phyloP scores from a whole-genome alignment of 208 protist genomes.

The Borovskyia barvae region DNA sequence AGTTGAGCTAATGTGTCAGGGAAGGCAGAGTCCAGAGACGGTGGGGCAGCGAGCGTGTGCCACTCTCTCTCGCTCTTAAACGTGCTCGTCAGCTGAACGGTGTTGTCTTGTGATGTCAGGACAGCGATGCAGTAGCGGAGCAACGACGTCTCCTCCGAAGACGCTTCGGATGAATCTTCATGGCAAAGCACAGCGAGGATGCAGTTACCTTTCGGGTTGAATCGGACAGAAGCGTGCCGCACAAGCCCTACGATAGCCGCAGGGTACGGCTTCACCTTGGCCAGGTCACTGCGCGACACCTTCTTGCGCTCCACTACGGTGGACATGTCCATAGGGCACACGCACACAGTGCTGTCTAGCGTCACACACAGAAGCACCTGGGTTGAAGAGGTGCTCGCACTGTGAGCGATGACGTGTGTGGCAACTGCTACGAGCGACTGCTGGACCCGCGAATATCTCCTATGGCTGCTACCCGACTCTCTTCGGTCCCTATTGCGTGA shows the following conservation, averaged over 20 bases:
- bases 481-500: constrained; percentile 15
- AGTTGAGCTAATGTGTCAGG: constrained; percentile 1
- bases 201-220: constrained; percentile 16
- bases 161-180: not conserved
- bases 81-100: constrained; percentile 5
- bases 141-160: not conserved
- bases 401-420: constrained; percentile 2
- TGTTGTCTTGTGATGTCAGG: constrained; percentile 7
- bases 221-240: constrained; percentile 14
- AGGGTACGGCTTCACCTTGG: constrained; percentile 23
- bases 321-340: constrained; percentile 33
- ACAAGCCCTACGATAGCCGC: not conserved
- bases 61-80: constrained; percentile 9
- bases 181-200: constrained; percentile 8
- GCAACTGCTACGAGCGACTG: constrained; percentile 25
- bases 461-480: not conserved
- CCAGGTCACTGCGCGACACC: constrained; percentile 23
- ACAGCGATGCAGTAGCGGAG: constrained; percentile 12
- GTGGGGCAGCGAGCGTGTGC: constrained; percentile 20
- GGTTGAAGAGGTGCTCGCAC: not conserved
- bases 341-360: constrained; percentile 18
- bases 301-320: constrained; percentile 31
- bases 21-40: not conserved
- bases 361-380: constrained; percentile 29
- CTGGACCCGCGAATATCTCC: not conserved